Percentiles rank a stretch among this genome's conserved stretches.
Evolutionary conservation across 78 protist species (phyloP).

Genomic region (Dictyostelium intermedium): DNA sequence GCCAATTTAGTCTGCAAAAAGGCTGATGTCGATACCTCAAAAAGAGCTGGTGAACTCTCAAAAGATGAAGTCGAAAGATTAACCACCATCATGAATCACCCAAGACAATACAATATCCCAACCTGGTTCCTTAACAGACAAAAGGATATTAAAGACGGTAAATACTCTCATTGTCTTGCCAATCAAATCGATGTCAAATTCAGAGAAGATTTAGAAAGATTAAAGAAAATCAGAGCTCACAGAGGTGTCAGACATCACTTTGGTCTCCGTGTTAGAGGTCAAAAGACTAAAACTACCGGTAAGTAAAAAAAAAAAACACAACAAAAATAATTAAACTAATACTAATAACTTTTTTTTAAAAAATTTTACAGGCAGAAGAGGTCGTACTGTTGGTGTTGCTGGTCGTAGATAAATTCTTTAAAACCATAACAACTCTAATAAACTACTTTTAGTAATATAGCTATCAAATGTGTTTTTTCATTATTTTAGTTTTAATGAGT

Average conservation of each 20-base stretch:
- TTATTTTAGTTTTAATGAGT: no score
- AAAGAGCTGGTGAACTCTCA: conserved; percentile 98
- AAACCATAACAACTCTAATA: neutral
- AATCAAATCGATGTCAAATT: conserved; percentile 93
- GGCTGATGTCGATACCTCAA: conserved; percentile 96
- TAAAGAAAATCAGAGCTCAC: conserved; percentile 97
- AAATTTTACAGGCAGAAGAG: conserved; percentile 24
- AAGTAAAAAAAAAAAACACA: neutral
- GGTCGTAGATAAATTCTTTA: neutral
- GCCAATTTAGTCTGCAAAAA: conserved; percentile 96
- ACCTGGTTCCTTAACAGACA: conserved; percentile 99
- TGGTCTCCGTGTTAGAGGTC: conserved; percentile 99
- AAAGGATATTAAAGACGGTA: conserved; percentile 95
- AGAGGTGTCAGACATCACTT: conserved; percentile 99
- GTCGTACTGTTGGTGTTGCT: conserved; percentile 85
- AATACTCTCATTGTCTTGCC: conserved; percentile 90
- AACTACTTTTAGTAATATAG: neutral
- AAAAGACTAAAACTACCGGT: conserved; percentile 99
- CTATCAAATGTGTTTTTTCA: no score
- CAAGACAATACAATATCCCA: conserved; percentile 99
- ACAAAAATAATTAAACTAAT: neutral
- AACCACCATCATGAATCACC: conserved; percentile 97
- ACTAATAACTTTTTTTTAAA: neutral
- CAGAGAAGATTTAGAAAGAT: conserved; percentile 99
- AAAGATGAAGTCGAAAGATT: conserved; percentile 96